These are phyloP conservation scores for Monotropa hypopitys DNA, from an alignment of 179 eudicot genomes.

Conservation along the genomic window DNA sequence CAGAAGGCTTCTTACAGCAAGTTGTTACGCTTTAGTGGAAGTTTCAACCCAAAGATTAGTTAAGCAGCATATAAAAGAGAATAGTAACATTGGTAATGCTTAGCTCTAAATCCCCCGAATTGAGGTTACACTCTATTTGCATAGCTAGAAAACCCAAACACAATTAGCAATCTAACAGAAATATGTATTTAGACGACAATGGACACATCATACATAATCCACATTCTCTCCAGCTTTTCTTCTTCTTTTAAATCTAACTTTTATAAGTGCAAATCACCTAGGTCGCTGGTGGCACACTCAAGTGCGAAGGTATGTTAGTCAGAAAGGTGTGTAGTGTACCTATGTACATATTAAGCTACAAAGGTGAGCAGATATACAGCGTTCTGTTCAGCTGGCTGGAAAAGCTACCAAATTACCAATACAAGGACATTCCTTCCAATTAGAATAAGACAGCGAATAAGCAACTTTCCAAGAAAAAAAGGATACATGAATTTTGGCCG, in stretches of 20 bases:
- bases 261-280: neutral
- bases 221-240: neutral
- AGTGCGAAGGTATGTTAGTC: neutral
- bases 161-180: neutral
- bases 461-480: conserved; percentile 9
- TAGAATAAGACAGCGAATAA: neutral
- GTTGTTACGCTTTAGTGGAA: neutral
- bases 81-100: neutral
- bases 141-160: neutral
- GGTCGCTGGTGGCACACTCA: neutral
- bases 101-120: neutral
- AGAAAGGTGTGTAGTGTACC: too few species aligned
- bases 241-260: neutral
- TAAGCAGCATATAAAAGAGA: neutral
- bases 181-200: neutral
- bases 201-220: neutral
- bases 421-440: neutral
- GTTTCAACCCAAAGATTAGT: neutral
- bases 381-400: neutral
- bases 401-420: neutral
- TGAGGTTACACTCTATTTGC: conserved; percentile 3
- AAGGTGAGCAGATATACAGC: neutral
- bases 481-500: conserved; percentile 91
- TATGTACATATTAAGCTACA: neutral
- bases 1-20: neutral